Evolutionary conservation across 148 eudicot species (phyloP).

Genomic region (Vaccinium corymbosum): DNA sequence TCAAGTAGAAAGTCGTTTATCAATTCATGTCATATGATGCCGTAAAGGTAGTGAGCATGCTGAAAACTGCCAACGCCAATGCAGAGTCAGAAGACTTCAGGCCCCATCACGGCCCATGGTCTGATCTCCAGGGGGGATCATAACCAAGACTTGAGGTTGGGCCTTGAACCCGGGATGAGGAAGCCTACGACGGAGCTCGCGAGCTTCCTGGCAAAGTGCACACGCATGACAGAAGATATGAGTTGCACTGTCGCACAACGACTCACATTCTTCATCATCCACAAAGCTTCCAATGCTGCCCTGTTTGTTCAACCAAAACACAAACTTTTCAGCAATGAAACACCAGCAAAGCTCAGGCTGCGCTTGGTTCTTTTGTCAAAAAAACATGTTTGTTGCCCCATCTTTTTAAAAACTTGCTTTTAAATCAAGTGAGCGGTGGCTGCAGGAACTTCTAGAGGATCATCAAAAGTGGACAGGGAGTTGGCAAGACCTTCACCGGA

Average conservation of each 20-base stretch:
- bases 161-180: slow-evolving; percentile 75
- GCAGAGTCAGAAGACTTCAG: slow-evolving; percentile 12
- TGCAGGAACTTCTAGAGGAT: background rate
- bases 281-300: slow-evolving; percentile 65
- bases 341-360: background rate
- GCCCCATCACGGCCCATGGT: slow-evolving; percentile 58
- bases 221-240: slow-evolving; percentile 83
- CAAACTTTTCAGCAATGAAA: background rate
- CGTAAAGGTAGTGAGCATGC: background rate
- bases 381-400: background rate
- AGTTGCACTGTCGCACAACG: slow-evolving; percentile 64
- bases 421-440: background rate
- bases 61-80: background rate
- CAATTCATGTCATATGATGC: background rate
- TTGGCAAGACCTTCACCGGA: background rate
- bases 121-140: slow-evolving; percentile 72
- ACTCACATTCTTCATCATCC: slow-evolving; percentile 69
- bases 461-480: too few species aligned
- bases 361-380: background rate
- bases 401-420: background rate
- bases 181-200: slow-evolving; percentile 84
- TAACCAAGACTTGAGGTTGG: slow-evolving; percentile 47
- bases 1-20: background rate
- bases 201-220: slow-evolving; percentile 92
- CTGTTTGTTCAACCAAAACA: slow-evolving; percentile 29